Evolutionary conservation across 2,329 filamentous ascomycete genomes (phyloP).

Genomic region (Colletotrichum horii): DNA sequence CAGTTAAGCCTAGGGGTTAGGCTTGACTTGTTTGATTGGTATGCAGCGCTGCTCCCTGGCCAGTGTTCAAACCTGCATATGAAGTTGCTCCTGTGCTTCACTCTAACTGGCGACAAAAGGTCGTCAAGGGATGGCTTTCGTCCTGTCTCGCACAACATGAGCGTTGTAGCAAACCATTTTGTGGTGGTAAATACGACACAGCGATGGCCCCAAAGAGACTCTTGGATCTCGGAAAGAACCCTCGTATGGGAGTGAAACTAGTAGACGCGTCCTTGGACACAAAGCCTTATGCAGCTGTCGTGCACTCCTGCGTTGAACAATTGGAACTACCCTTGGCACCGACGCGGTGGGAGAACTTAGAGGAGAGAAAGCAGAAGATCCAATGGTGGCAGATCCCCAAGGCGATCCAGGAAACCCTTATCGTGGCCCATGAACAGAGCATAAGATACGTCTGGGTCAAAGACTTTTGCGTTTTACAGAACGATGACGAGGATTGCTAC

Average conservation of each 20-base stretch:
- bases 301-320: neutral
- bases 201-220: neutral
- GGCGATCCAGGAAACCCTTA: neutral
- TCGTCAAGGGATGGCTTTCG: neutral
- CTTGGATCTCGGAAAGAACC: neutral
- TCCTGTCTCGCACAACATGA: neutral
- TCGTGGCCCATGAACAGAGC: neutral
- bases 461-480: neutral
- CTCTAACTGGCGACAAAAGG: neutral
- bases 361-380: neutral
- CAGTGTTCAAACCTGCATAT: neutral
- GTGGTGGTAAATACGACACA: neutral
- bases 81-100: neutral
- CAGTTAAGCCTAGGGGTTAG: too few relatives aligned
- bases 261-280: neutral
- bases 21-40: too few relatives aligned
- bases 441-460: neutral
- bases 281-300: neutral
- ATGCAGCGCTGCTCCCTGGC: too few relatives aligned
- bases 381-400: slow-evolving; percentile 4
- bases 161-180: neutral
- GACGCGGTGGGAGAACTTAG: neutral
- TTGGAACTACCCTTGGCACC: neutral
- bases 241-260: neutral
- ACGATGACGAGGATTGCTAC: neutral